Conservation (phyloP, 2,329 filamentous ascomycete species). For the Myriosclerotinia curreyana region DNA sequence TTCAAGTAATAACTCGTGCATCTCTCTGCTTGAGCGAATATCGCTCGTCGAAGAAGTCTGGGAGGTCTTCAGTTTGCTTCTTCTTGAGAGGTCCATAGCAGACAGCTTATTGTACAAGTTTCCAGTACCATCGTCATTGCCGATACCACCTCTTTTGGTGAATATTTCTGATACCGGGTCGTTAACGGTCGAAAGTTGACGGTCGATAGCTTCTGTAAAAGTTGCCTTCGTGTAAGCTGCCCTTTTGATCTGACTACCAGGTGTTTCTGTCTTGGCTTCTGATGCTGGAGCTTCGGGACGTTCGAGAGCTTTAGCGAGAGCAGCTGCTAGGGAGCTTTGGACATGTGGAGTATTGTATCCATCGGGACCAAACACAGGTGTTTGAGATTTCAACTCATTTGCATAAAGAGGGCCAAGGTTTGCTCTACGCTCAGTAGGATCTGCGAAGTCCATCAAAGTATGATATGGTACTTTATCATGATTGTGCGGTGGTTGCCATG, state of each 20-base stretch:
- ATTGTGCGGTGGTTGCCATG: constrained; percentile 58
- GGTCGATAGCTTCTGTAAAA: constrained; percentile 18
- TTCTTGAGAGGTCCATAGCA: constrained; percentile 22
- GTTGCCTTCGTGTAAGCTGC: constrained; percentile 18
- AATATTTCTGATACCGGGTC: constrained; percentile 15
- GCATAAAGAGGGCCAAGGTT: constrained; percentile 55
- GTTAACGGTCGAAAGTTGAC: constrained; percentile 1
- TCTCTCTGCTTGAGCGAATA: constrained; percentile 50
- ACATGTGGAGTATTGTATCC: constrained; percentile 42
- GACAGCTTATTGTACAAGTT: constrained; percentile 24
- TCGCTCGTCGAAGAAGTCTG: constrained; percentile 15
- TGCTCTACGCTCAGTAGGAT: constrained; percentile 50
- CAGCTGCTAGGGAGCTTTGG: constrained; percentile 33
- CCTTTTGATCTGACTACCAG: constrained; percentile 9
- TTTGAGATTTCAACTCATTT: constrained; percentile 52
- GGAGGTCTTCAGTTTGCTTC: constrained; percentile 5
- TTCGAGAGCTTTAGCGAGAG: constrained; percentile 31
- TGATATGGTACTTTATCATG: constrained; percentile 49
- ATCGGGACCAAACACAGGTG: constrained; percentile 56
- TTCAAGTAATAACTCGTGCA: constrained; percentile 52
- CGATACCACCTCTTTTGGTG: background rate
- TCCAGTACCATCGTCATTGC: background rate
- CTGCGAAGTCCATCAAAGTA: constrained; percentile 54
- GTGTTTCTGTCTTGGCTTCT: constrained; percentile 15
- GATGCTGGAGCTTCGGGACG: constrained; percentile 23